A percentile compares a stretch with the other conserved stretches of the same genome.
phyloP scores from a whole-genome alignment of 495 filamentous ascomycete species.

The Penicillium samsonianum region DNA sequence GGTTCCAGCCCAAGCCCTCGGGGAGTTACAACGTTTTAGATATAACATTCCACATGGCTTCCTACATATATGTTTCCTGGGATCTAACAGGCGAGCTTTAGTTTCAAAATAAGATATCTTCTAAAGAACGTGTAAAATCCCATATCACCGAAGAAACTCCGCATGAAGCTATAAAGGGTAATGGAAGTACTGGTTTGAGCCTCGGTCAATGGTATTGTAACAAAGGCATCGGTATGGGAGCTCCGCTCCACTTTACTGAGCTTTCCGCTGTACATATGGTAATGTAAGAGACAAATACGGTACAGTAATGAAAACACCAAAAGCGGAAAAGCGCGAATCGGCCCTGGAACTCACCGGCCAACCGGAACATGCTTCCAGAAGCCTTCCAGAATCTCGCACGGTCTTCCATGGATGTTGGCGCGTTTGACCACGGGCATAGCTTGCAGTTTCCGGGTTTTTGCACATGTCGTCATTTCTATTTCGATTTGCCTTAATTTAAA shows the following conservation, averaged over 20 bases:
- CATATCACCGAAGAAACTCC: not conserved
- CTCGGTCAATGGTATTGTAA: constrained; percentile 8
- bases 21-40: constrained; percentile 5
- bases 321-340: constrained; percentile 13
- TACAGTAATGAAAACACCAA: constrained; percentile 1
- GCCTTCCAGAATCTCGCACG: constrained; percentile 22
- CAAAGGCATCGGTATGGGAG: not conserved
- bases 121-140: not conserved
- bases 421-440: constrained; percentile 12
- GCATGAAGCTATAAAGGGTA: not conserved
- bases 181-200: not conserved
- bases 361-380: constrained; percentile 35
- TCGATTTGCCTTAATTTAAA: not conserved
- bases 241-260: constrained; percentile 1
- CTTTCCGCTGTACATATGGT: not conserved
- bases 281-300: not conserved
- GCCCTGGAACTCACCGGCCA: constrained; percentile 12
- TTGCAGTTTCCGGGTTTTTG: not conserved
- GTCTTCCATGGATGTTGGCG: constrained; percentile 9
- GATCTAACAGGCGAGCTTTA: not conserved
- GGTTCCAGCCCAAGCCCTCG: constrained; percentile 7
- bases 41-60: not conserved
- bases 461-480: constrained; percentile 3
- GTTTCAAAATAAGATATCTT: not conserved
- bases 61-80: not conserved